Conservation (phyloP, 495 filamentous ascomycete genomes). For the Immersiella caudata region DNA sequence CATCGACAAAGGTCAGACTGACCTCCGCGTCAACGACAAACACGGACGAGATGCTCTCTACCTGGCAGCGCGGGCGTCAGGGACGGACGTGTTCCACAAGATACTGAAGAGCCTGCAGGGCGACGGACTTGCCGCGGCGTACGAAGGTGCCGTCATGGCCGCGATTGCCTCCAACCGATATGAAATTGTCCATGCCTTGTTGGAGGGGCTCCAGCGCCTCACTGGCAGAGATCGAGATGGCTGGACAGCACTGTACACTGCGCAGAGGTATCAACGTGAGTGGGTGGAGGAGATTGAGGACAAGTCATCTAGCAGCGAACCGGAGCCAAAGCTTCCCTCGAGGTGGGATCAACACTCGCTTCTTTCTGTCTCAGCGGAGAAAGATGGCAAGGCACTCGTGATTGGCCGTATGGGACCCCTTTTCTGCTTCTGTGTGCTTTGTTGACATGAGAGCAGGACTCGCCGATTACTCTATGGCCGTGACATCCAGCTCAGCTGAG, state of each 20-base stretch:
- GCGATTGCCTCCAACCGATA: background rate
- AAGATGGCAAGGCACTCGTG: background rate
- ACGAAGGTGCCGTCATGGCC: background rate
- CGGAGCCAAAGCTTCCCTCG: background rate
- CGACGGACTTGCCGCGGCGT: background rate
- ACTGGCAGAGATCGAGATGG: background rate
- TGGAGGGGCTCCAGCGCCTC: background rate
- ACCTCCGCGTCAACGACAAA: background rate
- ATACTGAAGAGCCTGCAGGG: background rate
- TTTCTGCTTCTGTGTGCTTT: background rate
- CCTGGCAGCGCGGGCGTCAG: background rate
- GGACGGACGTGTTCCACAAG: background rate
- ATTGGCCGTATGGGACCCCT: background rate
- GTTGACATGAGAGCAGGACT: background rate
- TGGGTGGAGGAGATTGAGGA: background rate
- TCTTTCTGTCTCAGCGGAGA: background rate
- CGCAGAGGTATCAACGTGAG: background rate
- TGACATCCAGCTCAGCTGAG: background rate
- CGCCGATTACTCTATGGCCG: background rate
- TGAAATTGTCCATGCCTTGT: background rate
- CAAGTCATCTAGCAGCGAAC: background rate
- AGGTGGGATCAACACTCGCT: background rate
- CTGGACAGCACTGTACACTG: background rate
- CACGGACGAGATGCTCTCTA: background rate
- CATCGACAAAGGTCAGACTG: background rate